Percentiles rank a stretch among this genome's conserved stretches.
Conservation (phyloP, 106 monocot genomes). For the Dactylorhiza incarnata region DNA sequence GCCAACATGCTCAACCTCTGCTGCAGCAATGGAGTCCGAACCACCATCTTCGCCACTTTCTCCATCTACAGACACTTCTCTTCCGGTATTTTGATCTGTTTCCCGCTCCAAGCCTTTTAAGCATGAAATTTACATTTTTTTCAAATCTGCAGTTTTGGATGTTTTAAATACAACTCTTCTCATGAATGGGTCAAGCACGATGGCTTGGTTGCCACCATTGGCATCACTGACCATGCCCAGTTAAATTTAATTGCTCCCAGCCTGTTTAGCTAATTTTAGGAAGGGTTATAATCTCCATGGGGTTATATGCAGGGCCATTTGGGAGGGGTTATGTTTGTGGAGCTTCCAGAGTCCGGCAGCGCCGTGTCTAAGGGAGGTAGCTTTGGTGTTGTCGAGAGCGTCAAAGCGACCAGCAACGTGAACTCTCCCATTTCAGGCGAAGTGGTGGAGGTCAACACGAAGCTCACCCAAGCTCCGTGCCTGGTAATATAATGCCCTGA, state of each 20-base stretch:
- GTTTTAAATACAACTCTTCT: slow-evolving; percentile 65
- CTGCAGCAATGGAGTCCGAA: neutral
- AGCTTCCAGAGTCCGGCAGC: slow-evolving; percentile 45
- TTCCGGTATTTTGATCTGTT: slow-evolving; percentile 20
- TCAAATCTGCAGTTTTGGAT: slow-evolving; percentile 50
- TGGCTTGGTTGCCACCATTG: slow-evolving; percentile 71
- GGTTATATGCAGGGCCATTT: slow-evolving; percentile 45
- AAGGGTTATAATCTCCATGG: neutral
- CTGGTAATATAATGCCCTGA: slow-evolving; percentile 42
- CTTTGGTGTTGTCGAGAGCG: slow-evolving; percentile 67
- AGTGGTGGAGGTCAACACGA: slow-evolving; percentile 50
- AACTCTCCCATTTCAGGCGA: slow-evolving; percentile 69
- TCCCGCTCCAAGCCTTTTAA: neutral
- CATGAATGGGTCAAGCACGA: slow-evolving; percentile 97
- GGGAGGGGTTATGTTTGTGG: slow-evolving; percentile 63
- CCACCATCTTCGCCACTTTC: slow-evolving; percentile 12
- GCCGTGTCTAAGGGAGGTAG: slow-evolving; percentile 30
- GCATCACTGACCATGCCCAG: slow-evolving; percentile 98
- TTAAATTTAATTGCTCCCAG: slow-evolving; percentile 15
- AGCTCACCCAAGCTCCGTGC: slow-evolving; percentile 43
- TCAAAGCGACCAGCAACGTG: slow-evolving; percentile 66
- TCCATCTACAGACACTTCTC: slow-evolving; percentile 79
- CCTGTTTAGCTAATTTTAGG: too few species aligned
- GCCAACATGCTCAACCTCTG: slow-evolving; percentile 75
- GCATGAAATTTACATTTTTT: neutral